Base-by-base conservation (phyloP, 345 rosid species). In the Salix arbutifolia region DNA sequence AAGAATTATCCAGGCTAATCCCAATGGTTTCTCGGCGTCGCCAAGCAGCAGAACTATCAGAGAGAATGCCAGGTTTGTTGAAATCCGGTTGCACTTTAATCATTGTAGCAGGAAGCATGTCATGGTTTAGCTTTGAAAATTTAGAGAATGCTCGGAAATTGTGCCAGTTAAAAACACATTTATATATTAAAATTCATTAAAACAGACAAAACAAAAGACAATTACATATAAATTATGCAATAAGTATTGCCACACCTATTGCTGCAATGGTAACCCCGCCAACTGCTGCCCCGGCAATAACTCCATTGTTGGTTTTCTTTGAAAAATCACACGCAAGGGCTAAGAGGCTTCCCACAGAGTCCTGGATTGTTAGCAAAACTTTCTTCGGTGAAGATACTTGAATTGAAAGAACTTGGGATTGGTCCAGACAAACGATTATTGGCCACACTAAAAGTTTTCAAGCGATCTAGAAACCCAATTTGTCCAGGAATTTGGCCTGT, bases 11-110 rank as follows among this genome's bases (percentile, higher is more conserved):
- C 68, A 87, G 91, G 89, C 87, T 96, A 35, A 85, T 96, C 69
- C 98, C 99, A 40, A 94, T 94, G 98, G 98, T 96, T 79, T 94
- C 98, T 72, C 98, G 98, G 79, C 97, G 99, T 69, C 98, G 94
- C 73, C 99, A 96, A 86, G 91, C 97, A 66, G 97, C 98, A 79
- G 97, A 91, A 81, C 86, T 96, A 74, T 84, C 97, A 38, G 92
- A 88, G 37, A 91, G 90, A 82, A 96, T 96, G 98, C 92, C 95
- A 91, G 99, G 99, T 96, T 82, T 84, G 90, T 79, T 37, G 52
- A 53, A 40, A 44, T 67, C n/a, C 25, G 26, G 37, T 40, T 14
- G 17, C 44, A 28, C 31, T 65, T 65, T 23, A 11, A 31, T 74
- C 38, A 65, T 12, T 6, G 14, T 12, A 30, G 52, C 31, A 26